Percentiles rank a stretch among this genome's conserved stretches.
Evolutionary conservation across 1,284 basidiomycete genomes (phyloP).

Genomic region (Vanrija sp.): DNA sequence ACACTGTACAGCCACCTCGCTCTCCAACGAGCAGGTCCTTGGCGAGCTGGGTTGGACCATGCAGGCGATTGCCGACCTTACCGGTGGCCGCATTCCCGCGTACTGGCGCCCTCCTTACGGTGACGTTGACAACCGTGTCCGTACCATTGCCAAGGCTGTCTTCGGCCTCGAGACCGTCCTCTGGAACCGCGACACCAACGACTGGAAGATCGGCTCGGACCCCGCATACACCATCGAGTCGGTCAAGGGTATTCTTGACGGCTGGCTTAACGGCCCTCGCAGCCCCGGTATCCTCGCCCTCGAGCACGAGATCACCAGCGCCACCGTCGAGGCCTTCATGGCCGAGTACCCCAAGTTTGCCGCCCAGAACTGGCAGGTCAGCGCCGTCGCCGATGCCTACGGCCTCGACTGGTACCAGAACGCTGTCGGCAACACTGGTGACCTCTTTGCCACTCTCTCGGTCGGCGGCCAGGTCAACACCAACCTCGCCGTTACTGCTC

Average conservation of each 20-base stretch:
- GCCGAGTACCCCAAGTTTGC: conserved; percentile 29
- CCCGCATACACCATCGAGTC: conserved; percentile 25
- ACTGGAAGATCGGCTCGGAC: conserved; percentile 45
- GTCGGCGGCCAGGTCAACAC: conserved; percentile 17
- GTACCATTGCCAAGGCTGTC: conserved; percentile 51
- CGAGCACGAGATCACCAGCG: conserved; percentile 40
- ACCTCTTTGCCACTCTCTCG: conserved; percentile 23
- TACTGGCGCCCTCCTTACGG: conserved; percentile 51
- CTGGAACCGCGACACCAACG: conserved; percentile 48
- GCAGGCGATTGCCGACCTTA: conserved; percentile 46
- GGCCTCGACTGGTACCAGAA: conserved; percentile 42
- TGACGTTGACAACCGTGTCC: conserved; percentile 54
- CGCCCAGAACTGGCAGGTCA: conserved; percentile 38
- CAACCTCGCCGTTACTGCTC: conserved; percentile 7
- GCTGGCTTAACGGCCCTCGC: conserved; percentile 29
- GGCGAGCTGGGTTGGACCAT: conserved; percentile 55
- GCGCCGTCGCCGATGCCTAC: conserved; percentile 40
- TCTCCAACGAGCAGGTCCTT: conserved; percentile 56
- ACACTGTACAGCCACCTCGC: conserved; percentile 46
- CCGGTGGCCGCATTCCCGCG: conserved; percentile 41
- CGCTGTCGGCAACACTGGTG: conserved; percentile 25
- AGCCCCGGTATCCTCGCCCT: conserved; percentile 36
- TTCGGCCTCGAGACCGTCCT: conserved; percentile 47
- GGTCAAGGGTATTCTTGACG: conserved; percentile 22
- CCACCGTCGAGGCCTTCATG: conserved; percentile 36